Conservation (phyloP, 2,329 filamentous ascomycete genomes). For the Exutisphaerella laricina region DNA sequence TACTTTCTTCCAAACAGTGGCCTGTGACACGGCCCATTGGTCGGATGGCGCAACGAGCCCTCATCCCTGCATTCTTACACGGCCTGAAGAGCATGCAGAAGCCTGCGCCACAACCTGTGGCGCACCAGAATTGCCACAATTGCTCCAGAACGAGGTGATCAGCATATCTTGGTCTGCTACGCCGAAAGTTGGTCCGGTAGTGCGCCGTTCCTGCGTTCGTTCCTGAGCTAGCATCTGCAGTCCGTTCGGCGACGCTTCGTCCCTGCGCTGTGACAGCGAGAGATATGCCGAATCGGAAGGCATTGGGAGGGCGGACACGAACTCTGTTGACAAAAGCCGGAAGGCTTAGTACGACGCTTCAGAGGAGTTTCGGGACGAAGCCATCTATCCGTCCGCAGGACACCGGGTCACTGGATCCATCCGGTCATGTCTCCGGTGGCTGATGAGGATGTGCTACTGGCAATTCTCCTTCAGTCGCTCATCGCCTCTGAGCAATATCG, state of each 20-base stretch:
- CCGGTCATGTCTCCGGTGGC: not conserved
- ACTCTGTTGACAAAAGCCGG: too few relatives aligned
- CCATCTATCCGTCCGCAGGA: not conserved
- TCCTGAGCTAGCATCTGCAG: conserved; percentile 4
- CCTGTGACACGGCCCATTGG: conserved; percentile 8
- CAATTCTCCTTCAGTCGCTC: not conserved
- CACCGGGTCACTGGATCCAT: not conserved
- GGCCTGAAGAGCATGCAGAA: too few relatives aligned
- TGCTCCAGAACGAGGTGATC: conserved; percentile 2
- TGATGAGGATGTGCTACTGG: not conserved
- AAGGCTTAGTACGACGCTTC: too few relatives aligned
- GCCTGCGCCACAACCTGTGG: conserved; percentile 3
- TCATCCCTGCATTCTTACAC: too few relatives aligned
- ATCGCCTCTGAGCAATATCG: not conserved
- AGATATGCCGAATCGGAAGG: not conserved
- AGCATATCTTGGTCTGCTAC: conserved; percentile 1
- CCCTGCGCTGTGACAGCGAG: not conserved
- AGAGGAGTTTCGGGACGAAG: too few relatives aligned
- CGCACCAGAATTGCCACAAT: conserved; percentile 1
- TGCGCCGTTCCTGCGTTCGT: conserved; percentile 4
- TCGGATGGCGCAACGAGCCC: conserved; percentile 14
- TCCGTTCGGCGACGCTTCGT: not conserved
- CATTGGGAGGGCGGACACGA: not conserved
- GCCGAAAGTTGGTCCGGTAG: conserved; percentile 3
- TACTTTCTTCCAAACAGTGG: not conserved